Percentiles rank a stretch among this genome's conserved stretches.
phyloP scores from a whole-genome alignment of 2,329 filamentous ascomycete species.

The Trichoderma semiorbis region DNA sequence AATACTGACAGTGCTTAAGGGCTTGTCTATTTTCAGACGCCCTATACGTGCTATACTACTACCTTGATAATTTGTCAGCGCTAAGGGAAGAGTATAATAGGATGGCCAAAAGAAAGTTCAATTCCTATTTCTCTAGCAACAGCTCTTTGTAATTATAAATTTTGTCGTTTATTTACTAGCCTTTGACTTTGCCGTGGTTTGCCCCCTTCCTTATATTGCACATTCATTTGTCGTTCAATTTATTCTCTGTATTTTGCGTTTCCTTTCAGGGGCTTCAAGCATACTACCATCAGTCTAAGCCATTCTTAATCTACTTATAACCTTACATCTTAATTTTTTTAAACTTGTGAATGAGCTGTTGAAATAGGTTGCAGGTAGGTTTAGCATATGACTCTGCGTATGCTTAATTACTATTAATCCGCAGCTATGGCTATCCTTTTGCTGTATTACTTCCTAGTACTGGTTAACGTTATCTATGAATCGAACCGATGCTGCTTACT shows the following conservation, averaged over 20 bases:
- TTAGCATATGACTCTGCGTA: not conserved
- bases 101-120: too few species aligned
- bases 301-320: not conserved
- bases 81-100: too few species aligned
- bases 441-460: not conserved
- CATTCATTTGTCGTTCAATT: too few species aligned
- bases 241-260: too few species aligned
- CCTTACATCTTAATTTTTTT: not conserved
- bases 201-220: too few species aligned
- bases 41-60: not conserved
- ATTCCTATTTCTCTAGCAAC: too few species aligned
- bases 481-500: not conserved
- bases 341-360: not conserved
- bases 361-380: not conserved
- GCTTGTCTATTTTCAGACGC: not conserved
- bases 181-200: too few species aligned
- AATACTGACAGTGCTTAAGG: not conserved
- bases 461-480: not conserved
- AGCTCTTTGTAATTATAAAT: too few species aligned
- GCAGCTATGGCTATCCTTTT: constrained; percentile 8
- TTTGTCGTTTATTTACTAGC: too few species aligned
- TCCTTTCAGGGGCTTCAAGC: too few species aligned
- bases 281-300: not conserved
- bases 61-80: too few species aligned
- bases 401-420: constrained; percentile 11